Evolutionary conservation across 73 alveolate genomes (phyloP).

Genomic region (Paramecium sonneborni): DNA sequence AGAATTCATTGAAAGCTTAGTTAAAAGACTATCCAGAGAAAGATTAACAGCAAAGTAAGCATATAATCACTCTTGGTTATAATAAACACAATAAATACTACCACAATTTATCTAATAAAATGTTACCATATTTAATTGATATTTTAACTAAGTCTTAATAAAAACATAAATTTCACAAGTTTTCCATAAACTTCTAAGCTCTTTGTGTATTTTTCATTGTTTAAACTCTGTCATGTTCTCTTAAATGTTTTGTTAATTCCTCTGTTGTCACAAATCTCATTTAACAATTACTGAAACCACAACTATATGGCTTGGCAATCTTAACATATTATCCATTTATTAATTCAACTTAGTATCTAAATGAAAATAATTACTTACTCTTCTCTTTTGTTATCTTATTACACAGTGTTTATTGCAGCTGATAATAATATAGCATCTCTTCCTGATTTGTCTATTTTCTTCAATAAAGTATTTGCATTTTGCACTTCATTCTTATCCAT

Average conservation of each 20-base stretch:
- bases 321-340: constrained; percentile 24
- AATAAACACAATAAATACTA: neutral
- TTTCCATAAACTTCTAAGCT: constrained; percentile 38
- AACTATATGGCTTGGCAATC: neutral
- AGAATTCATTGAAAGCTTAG: constrained; percentile 35
- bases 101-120: neutral
- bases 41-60: constrained; percentile 38
- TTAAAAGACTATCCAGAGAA: constrained; percentile 10
- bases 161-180: neutral
- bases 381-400: neutral
- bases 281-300: constrained; percentile 34
- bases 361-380: neutral
- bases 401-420: constrained; percentile 35
- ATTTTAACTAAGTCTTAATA: neutral
- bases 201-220: neutral
- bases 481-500: constrained; percentile 15
- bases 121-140: neutral
- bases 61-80: neutral
- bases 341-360: constrained; percentile 27
- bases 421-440: constrained; percentile 30
- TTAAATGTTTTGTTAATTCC: constrained; percentile 2
- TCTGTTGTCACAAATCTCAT: neutral
- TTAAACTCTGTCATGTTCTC: constrained; percentile 1
- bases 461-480: neutral
- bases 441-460: constrained; percentile 20